Evolutionary conservation across 257 asterid species (phyloP).

Genomic region (Solanum appendiculatum): DNA sequence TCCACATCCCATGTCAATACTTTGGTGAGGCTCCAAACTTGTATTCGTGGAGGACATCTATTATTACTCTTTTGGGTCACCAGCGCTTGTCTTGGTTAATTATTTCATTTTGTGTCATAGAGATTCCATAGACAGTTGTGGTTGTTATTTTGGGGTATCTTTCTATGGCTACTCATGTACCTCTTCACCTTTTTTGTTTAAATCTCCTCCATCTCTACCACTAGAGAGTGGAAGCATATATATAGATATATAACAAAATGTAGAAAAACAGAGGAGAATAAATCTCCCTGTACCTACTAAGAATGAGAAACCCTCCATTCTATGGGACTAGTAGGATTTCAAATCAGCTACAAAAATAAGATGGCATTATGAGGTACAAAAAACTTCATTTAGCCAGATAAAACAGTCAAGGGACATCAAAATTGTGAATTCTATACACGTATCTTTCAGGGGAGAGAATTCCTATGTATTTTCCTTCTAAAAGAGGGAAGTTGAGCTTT

Average conservation of each 20-base stretch:
- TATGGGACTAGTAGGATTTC: background rate
- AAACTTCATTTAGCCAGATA: background rate
- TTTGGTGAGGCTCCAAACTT: background rate
- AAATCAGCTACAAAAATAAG: background rate
- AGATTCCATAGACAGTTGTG: background rate
- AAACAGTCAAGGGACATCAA: background rate
- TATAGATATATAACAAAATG: background rate
- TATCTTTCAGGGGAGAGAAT: background rate
- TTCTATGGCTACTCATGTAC: background rate
- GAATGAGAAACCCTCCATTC: background rate
- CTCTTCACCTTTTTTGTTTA: background rate
- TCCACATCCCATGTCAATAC: background rate
- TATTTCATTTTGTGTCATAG: background rate
- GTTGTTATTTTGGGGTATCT: background rate
- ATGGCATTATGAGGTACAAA: background rate
- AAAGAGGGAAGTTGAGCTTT: background rate
- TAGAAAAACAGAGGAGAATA: background rate
- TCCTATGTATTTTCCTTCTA: background rate
- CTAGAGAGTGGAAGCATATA: background rate
- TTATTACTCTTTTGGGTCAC: background rate
- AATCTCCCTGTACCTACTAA: background rate
- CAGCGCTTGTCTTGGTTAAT: background rate
- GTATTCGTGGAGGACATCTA: background rate
- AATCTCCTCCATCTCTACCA: background rate
- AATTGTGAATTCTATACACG: background rate